Base-by-base conservation (phyloP, 208 protist species). In the Leishmania major region DNA sequence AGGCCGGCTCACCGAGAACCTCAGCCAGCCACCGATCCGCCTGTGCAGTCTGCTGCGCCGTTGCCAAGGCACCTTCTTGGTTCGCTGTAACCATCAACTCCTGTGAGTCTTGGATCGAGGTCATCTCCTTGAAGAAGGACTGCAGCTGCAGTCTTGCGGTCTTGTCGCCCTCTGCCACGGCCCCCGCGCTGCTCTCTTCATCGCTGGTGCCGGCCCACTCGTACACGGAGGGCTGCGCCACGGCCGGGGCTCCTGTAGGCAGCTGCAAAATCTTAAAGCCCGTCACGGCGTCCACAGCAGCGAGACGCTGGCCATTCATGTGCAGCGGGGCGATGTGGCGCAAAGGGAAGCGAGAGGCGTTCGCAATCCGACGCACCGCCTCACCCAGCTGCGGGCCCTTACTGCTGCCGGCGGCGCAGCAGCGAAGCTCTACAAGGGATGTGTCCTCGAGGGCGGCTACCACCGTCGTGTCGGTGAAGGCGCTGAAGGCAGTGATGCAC, bases 1-100 rank as follows among this genome's bases (percentile, higher is more conserved):
- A 97, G 10, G 92, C 84, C 31, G 94, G 86, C 64, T 95, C 92
- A 7, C 88, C 86, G 3, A 97, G 87, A 43, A 97, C 91, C 67
- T 90, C 87, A 25, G 17, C 74, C 47, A 97, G 75, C 91, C 93
- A 97, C 19, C 75, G 78, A 75, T 88, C 80, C 17, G 88, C 84
- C 60, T 88, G 85, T 13, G 74, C 70, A 37, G 77, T 87, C 51
- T 83, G 80, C 83, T 88, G 73, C 31, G 78, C 84, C 59, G 80
- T 77, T 11, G 83, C 77, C 31, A 84, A 55, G 45, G 70, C 45
- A 3, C 53, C 79, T n/a, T 77, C 80, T 22, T 81, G 72, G 5
- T 80, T 75, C 47, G 69, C 81, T 55, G 57, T 51, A 57, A 69
- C 70, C 19, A 15, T 19, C 31, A n/a, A 35, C 43, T 82, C 84